These are phyloP conservation scores for Juncus inflexus DNA, from an alignment of 176 grass and related monocot genomes.

Conservation along the genomic window DNA sequence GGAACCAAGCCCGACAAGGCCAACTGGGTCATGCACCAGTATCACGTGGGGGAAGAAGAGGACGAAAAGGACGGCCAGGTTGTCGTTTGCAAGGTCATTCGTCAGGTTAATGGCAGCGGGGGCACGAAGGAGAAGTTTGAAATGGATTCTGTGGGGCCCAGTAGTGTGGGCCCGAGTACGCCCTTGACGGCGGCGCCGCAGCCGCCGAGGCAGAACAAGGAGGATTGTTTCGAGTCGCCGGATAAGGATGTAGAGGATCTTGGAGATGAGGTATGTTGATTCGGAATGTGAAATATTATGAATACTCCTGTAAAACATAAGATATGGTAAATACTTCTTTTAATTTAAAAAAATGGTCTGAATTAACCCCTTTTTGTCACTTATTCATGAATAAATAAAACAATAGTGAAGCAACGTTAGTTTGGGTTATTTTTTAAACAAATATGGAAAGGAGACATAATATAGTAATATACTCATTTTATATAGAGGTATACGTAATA, in stretches of 20 bases:
- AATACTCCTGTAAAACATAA: no score
- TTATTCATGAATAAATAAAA: no score
- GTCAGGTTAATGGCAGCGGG: constrained; percentile 39
- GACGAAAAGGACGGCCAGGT: constrained; percentile 59
- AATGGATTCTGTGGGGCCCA: not conserved
- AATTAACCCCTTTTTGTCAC: no score
- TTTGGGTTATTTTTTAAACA: no score
- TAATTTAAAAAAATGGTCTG: no score
- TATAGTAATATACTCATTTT: no score
- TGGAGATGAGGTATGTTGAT: constrained; percentile 50
- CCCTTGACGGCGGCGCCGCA: constrained; percentile 52
- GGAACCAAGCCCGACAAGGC: constrained; percentile 53
- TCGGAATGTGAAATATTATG: no score
- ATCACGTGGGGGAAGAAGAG: constrained; percentile 66
- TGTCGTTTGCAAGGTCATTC: constrained; percentile 74
- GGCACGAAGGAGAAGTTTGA: constrained; percentile 36
- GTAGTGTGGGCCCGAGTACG: constrained; percentile 56
- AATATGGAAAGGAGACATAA: no score
- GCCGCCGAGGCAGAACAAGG: constrained; percentile 35
- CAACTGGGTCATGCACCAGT: constrained; percentile 90
- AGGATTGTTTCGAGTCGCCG: constrained; percentile 25
- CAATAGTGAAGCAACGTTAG: no score
- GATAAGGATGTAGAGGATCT: constrained; percentile 30
- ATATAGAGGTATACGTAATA: no score
- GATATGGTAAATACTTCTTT: no score